These are phyloP conservation scores for Leccinum truebloodii DNA, from an alignment of 768 basidiomycete species.

Conservation along the genomic window DNA sequence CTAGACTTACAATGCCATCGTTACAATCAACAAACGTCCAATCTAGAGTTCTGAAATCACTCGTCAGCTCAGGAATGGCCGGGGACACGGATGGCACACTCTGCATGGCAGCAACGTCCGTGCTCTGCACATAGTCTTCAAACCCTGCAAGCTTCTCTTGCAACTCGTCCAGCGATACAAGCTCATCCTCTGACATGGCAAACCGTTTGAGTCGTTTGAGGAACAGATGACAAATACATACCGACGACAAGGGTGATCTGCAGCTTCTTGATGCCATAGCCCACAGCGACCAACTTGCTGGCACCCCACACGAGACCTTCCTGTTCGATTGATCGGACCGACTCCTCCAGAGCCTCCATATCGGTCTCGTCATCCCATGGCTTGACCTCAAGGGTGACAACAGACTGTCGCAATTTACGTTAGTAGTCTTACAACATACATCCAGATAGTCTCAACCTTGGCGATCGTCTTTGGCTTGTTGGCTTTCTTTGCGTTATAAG, in stretches of 20 bases:
- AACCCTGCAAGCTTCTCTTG: constrained; percentile 88
- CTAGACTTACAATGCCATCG: constrained; percentile 11
- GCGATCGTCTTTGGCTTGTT: constrained; percentile 84
- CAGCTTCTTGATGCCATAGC: constrained; percentile 93
- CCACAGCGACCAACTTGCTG: constrained; percentile 89
- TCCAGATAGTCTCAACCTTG: constrained; percentile 55
- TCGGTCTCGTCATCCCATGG: constrained; percentile 99
- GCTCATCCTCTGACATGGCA: constrained; percentile 78
- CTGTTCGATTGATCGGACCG: constrained; percentile 83
- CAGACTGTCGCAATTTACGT: constrained; percentile 61
- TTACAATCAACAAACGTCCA: background rate
- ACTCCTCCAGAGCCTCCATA: constrained; percentile 81
- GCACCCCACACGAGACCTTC: constrained; percentile 96
- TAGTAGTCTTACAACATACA: constrained; percentile 11
- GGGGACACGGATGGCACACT: constrained; percentile 44
- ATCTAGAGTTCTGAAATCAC: constrained; percentile 25
- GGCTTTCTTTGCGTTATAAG: constrained; percentile 93
- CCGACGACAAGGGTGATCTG: constrained; percentile 66
- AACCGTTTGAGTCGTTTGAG: background rate
- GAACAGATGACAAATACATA: constrained; percentile 29
- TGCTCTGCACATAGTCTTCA: constrained; percentile 88
- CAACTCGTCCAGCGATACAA: constrained; percentile 88
- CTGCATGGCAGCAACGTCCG: constrained; percentile 93
- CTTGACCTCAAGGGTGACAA: constrained; percentile 98
- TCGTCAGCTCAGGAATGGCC: constrained; percentile 2